A percentile compares a stretch with the other conserved stretches of the same genome.
These are phyloP conservation scores for Diaporthe humulicola DNA, from an alignment of 2,329 filamentous ascomycete species.

Conservation along the genomic window DNA sequence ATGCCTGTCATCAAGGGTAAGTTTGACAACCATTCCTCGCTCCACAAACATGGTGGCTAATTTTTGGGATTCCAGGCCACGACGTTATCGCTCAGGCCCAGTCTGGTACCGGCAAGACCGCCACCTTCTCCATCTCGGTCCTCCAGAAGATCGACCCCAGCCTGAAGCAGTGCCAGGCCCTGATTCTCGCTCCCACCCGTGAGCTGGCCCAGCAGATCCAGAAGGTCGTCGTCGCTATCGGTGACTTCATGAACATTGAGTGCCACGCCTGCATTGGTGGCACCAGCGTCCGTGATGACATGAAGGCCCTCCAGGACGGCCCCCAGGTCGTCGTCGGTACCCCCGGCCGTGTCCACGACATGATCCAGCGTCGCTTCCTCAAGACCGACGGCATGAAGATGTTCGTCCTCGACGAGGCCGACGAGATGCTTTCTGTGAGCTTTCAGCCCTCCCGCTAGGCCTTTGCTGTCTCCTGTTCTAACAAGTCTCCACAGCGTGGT, in stretches of 20 bases:
- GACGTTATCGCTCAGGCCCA: slow-evolving; percentile 99
- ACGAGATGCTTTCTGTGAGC: slow-evolving; percentile 81
- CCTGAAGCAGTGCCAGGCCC: slow-evolving; percentile 91
- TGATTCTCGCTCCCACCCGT: slow-evolving; percentile 95
- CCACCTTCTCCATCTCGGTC: slow-evolving; percentile 96
- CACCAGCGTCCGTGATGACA: slow-evolving; percentile 98
- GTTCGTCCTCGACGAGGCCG: slow-evolving; percentile 73
- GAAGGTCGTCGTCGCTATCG: slow-evolving; percentile 99
- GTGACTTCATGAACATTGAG: slow-evolving; percentile 99
- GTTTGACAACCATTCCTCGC: slow-evolving; percentile 46
- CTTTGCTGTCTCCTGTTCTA: slow-evolving; percentile 49
- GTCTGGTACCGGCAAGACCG: slow-evolving; percentile 97
- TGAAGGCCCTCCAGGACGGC: slow-evolving; percentile 96
- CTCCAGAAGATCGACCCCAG: slow-evolving; percentile 96
- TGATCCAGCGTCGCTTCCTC: slow-evolving; percentile 70
- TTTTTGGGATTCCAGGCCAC: slow-evolving; percentile 71
- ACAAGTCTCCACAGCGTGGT: slow-evolving; percentile 78
- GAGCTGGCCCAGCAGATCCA: slow-evolving; percentile 99
- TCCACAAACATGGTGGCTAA: slow-evolving; percentile 31
- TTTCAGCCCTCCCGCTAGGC: neutral
- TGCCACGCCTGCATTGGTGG: slow-evolving; percentile 99
- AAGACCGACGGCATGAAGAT: slow-evolving; percentile 75
- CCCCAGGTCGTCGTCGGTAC: slow-evolving; percentile 98
- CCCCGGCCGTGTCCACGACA: slow-evolving; percentile 87
- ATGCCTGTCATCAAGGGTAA: slow-evolving; percentile 99